Conservation (phyloP, 2,329 filamentous ascomycete genomes). For the Penicillium sp. region DNA sequence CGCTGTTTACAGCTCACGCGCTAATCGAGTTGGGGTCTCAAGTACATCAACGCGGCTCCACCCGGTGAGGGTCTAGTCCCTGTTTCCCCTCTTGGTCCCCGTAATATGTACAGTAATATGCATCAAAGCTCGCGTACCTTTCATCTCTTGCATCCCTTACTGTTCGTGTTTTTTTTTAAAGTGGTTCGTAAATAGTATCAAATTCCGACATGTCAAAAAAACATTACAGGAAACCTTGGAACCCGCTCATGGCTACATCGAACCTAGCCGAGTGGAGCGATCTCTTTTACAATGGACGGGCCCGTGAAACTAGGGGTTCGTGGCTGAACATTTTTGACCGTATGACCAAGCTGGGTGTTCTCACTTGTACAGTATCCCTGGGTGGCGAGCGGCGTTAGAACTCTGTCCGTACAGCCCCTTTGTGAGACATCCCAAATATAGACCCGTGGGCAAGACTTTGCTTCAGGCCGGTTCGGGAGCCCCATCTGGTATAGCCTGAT, state of each 20-base stretch:
- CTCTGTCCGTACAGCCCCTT: neutral
- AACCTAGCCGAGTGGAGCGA: conserved; percentile 1
- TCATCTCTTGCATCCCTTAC: neutral
- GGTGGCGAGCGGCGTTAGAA: neutral
- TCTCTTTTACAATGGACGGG: conserved; percentile 1
- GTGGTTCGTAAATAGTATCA: conserved; percentile 9
- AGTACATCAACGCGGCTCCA: conserved; percentile 7
- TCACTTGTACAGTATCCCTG: neutral
- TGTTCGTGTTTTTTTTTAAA: neutral
- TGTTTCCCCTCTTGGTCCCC: neutral
- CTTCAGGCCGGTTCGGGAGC: neutral
- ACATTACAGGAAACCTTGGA: neutral
- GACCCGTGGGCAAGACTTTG: neutral
- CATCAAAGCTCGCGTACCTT: neutral
- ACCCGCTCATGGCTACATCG: conserved; percentile 1
- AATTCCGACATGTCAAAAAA: neutral
- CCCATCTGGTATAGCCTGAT: neutral
- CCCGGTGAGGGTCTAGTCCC: conserved; percentile 4
- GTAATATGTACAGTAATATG: neutral
- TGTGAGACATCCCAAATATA: conserved; percentile 25
- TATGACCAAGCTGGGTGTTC: neutral
- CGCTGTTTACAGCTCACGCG: neutral
- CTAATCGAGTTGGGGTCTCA: conserved; percentile 9
- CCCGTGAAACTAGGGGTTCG: conserved; percentile 20
- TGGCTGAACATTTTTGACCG: conserved; percentile 9